Percentiles rank a stretch among this genome's conserved stretches.
Evolutionary conservation across 257 asterid species (phyloP).

Genomic region (Solanum lignicaule): DNA sequence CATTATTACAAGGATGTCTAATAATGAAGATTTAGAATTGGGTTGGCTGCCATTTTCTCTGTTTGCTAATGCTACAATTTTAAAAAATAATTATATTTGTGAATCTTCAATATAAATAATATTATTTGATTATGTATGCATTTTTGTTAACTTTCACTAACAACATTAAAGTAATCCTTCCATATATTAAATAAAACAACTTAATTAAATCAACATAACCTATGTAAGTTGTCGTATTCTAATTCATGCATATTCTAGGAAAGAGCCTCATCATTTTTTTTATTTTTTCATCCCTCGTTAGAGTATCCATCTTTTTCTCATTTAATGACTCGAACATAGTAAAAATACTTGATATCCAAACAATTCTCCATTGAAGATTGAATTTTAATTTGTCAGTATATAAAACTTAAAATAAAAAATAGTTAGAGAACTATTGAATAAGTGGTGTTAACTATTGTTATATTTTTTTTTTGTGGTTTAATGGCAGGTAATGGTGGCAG

Average conservation of each 20-base stretch:
- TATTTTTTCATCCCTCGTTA: not conserved
- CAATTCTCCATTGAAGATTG: not conserved
- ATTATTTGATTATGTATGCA: constrained; percentile 26
- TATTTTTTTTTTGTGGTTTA: not conserved
- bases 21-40: constrained; percentile 1
- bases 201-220: not conserved
- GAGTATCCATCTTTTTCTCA: not conserved
- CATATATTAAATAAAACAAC: not conserved
- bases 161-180: not conserved
- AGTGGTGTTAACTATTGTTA: not conserved
- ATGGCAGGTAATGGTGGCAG: constrained; percentile 78
- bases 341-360: not conserved
- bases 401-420: not conserved
- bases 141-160: constrained; percentile 15
- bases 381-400: not conserved
- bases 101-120: not conserved
- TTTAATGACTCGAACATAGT: not conserved
- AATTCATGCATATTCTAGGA: constrained; percentile 10
- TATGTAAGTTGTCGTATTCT: constrained; percentile 8
- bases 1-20: not conserved
- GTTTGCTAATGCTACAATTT: not conserved
- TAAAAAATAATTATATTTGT: not conserved
- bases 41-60: constrained; percentile 10
- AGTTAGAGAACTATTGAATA: not conserved
- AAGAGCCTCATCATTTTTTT: constrained; percentile 2